phyloP scores from a whole-genome alignment of 2,329 filamentous ascomycete species.

The Pseudogymnoascus sp. region DNA sequence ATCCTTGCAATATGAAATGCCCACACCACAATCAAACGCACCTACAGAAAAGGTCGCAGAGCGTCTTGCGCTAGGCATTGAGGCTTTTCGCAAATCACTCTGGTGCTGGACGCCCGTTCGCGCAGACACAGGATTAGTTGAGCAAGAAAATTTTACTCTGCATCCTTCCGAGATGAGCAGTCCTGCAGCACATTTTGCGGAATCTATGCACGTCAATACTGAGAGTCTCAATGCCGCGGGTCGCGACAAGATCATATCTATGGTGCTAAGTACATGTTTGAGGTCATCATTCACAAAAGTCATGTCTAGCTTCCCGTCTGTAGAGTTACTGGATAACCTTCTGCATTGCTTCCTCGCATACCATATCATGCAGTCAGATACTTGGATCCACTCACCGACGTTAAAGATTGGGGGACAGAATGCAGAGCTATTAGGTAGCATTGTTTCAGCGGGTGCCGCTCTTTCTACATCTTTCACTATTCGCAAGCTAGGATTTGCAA shows the following conservation, averaged over 20 bases:
- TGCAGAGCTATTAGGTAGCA: conserved; percentile 14
- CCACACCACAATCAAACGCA: background rate
- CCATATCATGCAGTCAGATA: conserved; percentile 13
- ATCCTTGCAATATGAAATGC: background rate
- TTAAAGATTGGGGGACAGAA: conserved; percentile 8
- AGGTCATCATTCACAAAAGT: conserved; percentile 8
- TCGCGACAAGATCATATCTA: conserved; percentile 18
- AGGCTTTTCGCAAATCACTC: background rate
- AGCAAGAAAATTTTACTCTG: background rate
- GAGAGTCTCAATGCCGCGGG: background rate
- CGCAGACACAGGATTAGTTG: background rate
- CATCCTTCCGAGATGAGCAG: background rate
- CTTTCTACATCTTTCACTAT: conserved; percentile 14
- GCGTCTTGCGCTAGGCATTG: background rate
- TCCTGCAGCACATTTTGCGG: background rate
- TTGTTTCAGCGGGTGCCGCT: conserved; percentile 18
- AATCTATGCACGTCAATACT: background rate
- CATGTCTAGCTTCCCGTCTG: conserved; percentile 18
- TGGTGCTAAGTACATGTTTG: conserved; percentile 15
- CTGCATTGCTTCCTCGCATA: conserved; percentile 18
- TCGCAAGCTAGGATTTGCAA: conserved; percentile 20
- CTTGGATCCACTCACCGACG: conserved; percentile 19
- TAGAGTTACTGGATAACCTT: conserved; percentile 16
- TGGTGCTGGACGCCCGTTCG: background rate
- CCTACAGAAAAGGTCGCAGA: background rate